Evolutionary conservation across 2,329 filamentous ascomycete species (phyloP).

Genomic region (Hymenoscyphus repandus): DNA sequence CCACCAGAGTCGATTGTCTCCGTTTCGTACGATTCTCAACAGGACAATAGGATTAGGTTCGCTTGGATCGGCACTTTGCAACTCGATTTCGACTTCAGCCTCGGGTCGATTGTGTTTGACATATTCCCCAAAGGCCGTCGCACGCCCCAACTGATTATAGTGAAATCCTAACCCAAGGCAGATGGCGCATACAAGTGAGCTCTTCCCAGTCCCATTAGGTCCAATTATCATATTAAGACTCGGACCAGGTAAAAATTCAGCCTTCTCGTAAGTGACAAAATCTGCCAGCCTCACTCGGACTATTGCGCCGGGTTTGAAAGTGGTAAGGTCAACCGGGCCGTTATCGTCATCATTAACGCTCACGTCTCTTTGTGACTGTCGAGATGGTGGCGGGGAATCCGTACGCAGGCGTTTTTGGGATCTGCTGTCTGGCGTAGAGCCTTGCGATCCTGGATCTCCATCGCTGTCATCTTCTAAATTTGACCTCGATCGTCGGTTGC

Average conservation of each 20-base stretch:
- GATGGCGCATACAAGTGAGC: constrained; percentile 93
- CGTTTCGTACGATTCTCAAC: constrained; percentile 73
- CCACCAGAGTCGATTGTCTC: constrained; percentile 75
- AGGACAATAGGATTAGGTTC: constrained; percentile 64
- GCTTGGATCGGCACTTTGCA: constrained; percentile 47
- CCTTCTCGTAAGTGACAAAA: constrained; percentile 92
- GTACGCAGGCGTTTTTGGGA: constrained; percentile 25
- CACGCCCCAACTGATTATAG: constrained; percentile 76
- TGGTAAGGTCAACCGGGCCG: background rate
- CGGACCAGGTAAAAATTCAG: constrained; percentile 86
- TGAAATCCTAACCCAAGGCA: constrained; percentile 86
- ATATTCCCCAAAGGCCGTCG: constrained; percentile 79
- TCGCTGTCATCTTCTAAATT: constrained; percentile 26
- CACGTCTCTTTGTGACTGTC: background rate
- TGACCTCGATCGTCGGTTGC: constrained; percentile 10
- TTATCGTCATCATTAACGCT: constrained; percentile 6
- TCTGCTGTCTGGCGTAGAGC: constrained; percentile 12
- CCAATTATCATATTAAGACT: constrained; percentile 98
- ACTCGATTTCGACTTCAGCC: constrained; percentile 85
- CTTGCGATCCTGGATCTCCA: constrained; percentile 16
- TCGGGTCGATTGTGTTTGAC: constrained; percentile 81
- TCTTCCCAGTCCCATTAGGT: constrained; percentile 98
- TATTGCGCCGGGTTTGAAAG: constrained; percentile 66
- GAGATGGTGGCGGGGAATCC: constrained; percentile 12
- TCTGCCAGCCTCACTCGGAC: constrained; percentile 79